Conservation (phyloP, 495 filamentous ascomycete species). For the Hyaloscypha variabilis region DNA sequence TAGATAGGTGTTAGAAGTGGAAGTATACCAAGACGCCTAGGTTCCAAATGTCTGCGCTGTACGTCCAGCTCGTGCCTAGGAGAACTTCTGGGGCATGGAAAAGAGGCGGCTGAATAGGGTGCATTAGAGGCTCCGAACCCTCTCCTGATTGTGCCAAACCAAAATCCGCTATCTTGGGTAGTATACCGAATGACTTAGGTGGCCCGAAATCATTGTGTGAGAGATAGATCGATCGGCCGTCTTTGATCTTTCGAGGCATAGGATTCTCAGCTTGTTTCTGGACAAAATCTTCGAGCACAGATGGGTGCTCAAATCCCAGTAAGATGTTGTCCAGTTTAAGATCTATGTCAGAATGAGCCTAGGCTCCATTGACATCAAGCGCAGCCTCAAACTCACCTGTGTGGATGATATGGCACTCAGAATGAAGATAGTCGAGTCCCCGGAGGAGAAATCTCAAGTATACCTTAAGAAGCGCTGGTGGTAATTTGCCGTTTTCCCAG, state of each 20-base stretch:
- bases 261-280: slow-evolving; percentile 40
- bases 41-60: slow-evolving; percentile 47
- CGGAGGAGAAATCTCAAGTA: slow-evolving; percentile 44
- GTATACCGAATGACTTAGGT: slow-evolving; percentile 36
- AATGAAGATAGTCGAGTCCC: slow-evolving; percentile 49
- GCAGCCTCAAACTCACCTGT: slow-evolving; percentile 34
- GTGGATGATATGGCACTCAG: slow-evolving; percentile 41
- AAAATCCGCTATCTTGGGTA: slow-evolving; percentile 46
- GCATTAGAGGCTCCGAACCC: slow-evolving; percentile 38
- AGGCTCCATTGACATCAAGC: neutral
- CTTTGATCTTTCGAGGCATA: slow-evolving; percentile 44
- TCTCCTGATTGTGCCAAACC: slow-evolving; percentile 41
- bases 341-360: slow-evolving; percentile 36
- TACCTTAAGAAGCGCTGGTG: slow-evolving; percentile 42
- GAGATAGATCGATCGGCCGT: slow-evolving; percentile 42
- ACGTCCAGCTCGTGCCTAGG: slow-evolving; percentile 39
- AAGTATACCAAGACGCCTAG: slow-evolving; percentile 36
- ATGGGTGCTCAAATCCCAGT: slow-evolving; percentile 45
- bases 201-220: slow-evolving; percentile 46
- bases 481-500: slow-evolving; percentile 28
- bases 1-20: slow-evolving; percentile 12
- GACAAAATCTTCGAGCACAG: slow-evolving; percentile 45
- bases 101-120: slow-evolving; percentile 43
- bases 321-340: slow-evolving; percentile 51
- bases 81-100: slow-evolving; percentile 46